A percentile compares a stretch with the other conserved stretches of the same genome.
Evolutionary conservation across 441 rosid species (phyloP).

Genomic region (Adansonia madagascariensis): DNA sequence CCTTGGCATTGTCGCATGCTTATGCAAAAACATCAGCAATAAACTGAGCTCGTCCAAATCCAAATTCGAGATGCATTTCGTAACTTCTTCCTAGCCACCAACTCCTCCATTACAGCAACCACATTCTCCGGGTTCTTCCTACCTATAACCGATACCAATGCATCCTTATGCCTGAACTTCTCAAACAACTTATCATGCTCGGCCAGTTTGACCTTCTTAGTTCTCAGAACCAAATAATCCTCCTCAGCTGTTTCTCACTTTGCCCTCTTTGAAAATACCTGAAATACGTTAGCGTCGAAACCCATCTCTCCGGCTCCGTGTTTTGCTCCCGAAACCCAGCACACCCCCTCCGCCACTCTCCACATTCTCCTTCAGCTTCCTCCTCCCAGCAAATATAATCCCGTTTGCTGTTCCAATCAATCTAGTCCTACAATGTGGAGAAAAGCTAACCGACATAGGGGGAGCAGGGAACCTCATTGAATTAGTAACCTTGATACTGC

Average conservation of each 20-base stretch:
- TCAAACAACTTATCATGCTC: conserved; percentile 84
- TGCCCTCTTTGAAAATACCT: conserved; percentile 89
- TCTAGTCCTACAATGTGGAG: conserved; percentile 60
- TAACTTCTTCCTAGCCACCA: conserved; percentile 82
- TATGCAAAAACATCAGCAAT: conserved; percentile 68
- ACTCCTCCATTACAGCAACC: conserved; percentile 87
- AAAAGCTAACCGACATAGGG: conserved; percentile 70
- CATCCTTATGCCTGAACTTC: conserved; percentile 88
- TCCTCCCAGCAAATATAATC: conserved; percentile 67
- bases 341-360: conserved; percentile 37
- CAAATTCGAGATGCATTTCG: conserved; percentile 66
- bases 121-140: conserved; percentile 69
- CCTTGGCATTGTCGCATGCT: conserved; percentile 70
- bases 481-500: conserved; percentile 72
- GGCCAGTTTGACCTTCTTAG: conserved; percentile 71
- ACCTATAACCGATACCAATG: conserved; percentile 63
- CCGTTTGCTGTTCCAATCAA: conserved; percentile 54
- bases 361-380: conserved; percentile 55
- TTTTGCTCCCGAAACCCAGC: conserved; percentile 44
- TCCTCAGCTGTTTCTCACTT: conserved; percentile 66
- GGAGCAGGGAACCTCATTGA: conserved; percentile 94
- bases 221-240: conserved; percentile 65
- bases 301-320: conserved; percentile 45
- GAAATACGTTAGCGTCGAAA: conserved; percentile 56
- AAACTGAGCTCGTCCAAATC: conserved; percentile 68